Base-by-base conservation (phyloP, 306 rosid genomes). In the Sindora glabra region DNA sequence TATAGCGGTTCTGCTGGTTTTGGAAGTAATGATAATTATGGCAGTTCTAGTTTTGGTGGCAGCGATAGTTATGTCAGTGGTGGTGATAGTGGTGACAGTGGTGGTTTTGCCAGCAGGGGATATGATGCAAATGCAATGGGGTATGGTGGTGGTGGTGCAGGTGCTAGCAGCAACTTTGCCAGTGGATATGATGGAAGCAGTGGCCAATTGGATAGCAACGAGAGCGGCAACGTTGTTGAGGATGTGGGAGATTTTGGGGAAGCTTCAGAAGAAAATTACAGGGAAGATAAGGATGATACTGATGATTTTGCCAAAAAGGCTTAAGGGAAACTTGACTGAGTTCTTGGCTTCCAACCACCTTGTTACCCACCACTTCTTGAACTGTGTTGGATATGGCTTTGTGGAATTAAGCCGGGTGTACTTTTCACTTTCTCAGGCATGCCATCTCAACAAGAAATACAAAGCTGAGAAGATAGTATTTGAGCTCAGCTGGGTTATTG, bases 281-380 rank as follows among this genome's bases (percentile, higher is more conserved):
- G 57, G 71, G 96, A 86, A 3, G 89, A 69, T 11, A 62, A 47
- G 1, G 76, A 77, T 37, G 86, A 75, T 3, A 1, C 79, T 0
- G 62, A 56, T 27, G 44, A 82, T 70, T 78, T 82, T 47, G 84
- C 81, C 21, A 90, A 86, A 61, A 84, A 90, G 73, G 94, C 90
- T 41, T 86, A 82, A 86, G 47, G 66, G 64, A 19, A 66, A 46
- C 56, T 44, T 34, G 24, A 22, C 9, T 10, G 48, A n/a, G 47
- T 44, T 56, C 8, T 19, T 66, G 32, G 54, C n/a, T 53, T 54
- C 71, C 45, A 56, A 34, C 36, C 56, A 47, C 59, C 19, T 15
- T 56, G 57, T 66, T 49, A 22, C 29, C 52, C n/a, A n/a, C 18
- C 23, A 38, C 38, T 40, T 54, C 62, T 5, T 48, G 36, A 62